Base-by-base conservation (phyloP, 2,329 filamentous ascomycete species). In the Arthroderma sp. region DNA sequence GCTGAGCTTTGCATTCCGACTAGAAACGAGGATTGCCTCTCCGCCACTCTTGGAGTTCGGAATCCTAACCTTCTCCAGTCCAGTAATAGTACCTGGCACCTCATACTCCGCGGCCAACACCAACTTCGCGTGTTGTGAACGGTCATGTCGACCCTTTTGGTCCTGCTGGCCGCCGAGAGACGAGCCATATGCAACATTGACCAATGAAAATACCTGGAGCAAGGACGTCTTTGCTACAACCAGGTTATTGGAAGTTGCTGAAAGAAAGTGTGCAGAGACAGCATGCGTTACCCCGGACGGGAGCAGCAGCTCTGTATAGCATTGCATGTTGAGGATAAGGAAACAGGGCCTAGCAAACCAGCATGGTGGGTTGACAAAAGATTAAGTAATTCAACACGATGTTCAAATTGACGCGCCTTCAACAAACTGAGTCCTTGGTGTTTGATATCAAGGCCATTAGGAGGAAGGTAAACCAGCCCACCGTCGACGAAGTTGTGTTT, bases 251-350 rank as follows among this genome's bases (percentile, higher is more conserved):
- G 87, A 83, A 62, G 84, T 80, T 54, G 87, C 74, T 51, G 86
- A 86, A 51, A 86, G 79, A 68, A 98, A 90, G 37, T 90, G 82
- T 41, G 95, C 75, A 60, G 79, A 81, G 67, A 96, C 75, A 62
- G 91, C 88, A 75, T 95, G 87, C 67, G 89, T 91, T 74, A 97
- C 90, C 70, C 91, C 91, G 71, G 91, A 94, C 56, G 93, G 91
- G 77, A 91, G 87, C 71, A 89, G 84, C 71, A 98, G 80, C 79
- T 98, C 93, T 68, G 89, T 91, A 76, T 97, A 97, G 79, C 89
- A 95, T 82, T 97, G 91, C 91, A 97, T 97, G 60, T 59, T 67
- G 23, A 57, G 19, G 11, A 3, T 33, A 39, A 35, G n/a, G 7
- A 31, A 17, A 25, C 5, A n/a, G 15, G 25, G 47, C 15, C 28